These are phyloP conservation scores for Thalassiosira hispida DNA, from an alignment of 352 stramenopile genomes.

Conservation along the genomic window DNA sequence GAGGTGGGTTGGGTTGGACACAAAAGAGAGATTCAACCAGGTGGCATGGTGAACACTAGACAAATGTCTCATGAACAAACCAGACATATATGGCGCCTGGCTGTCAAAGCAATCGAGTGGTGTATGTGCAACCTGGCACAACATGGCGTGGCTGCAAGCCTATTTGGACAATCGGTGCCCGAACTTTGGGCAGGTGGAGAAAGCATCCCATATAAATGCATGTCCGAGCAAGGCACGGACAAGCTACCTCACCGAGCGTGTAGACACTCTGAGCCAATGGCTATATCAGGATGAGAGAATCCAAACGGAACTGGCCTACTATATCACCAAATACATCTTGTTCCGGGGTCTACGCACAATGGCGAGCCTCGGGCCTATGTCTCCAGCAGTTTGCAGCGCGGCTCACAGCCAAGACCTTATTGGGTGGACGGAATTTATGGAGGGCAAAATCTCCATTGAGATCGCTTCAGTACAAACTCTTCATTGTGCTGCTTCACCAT, in stretches of 20 bases:
- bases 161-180: slow-evolving; percentile 22
- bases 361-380: background rate
- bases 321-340: slow-evolving; percentile 15
- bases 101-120: slow-evolving; percentile 22
- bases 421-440: slow-evolving; percentile 29
- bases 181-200: slow-evolving; percentile 25
- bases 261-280: slow-evolving; percentile 15
- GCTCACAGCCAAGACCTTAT: slow-evolving; percentile 21
- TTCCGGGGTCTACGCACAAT: background rate
- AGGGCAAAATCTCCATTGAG: slow-evolving; percentile 15
- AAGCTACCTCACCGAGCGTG: slow-evolving; percentile 10
- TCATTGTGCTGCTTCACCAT: background rate
- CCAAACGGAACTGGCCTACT: slow-evolving; percentile 14
- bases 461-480: background rate
- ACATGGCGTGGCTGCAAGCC: slow-evolving; percentile 9
- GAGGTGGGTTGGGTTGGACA: background rate
- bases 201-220: slow-evolving; percentile 14
- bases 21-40: background rate
- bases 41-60: slow-evolving; percentile 16
- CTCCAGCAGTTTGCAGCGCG: background rate
- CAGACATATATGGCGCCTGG: slow-evolving; percentile 22
- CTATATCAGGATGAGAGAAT: slow-evolving; percentile 13
- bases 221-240: slow-evolving; percentile 1
- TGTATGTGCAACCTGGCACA: slow-evolving; percentile 11
- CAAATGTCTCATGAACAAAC: background rate